Conservation (phyloP, 1,284 basidiomycete genomes). For the Coriolopsis trogii region DNA sequence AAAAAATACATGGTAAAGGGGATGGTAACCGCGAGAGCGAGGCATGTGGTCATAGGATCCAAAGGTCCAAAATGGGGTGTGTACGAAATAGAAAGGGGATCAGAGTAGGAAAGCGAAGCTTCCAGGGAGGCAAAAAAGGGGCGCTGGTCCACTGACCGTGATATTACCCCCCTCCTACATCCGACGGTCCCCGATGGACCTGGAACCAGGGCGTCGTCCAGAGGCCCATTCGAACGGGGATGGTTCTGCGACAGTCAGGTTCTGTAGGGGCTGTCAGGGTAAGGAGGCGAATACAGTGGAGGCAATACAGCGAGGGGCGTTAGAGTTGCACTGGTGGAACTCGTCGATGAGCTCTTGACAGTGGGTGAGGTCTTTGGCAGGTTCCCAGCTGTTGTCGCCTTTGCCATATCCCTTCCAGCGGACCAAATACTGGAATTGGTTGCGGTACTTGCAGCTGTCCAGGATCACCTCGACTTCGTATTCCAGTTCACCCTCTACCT, state of each 20-base stretch:
- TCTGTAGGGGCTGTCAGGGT: neutral
- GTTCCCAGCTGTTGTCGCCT: neutral
- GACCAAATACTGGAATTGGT: neutral
- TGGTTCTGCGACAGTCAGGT: neutral
- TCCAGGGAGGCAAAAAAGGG: neutral
- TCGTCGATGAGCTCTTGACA: neutral
- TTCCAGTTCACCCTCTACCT: neutral
- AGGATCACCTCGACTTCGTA: neutral
- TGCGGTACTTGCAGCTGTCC: neutral
- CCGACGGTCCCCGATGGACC: neutral
- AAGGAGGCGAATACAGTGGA: neutral
- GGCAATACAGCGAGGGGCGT: neutral
- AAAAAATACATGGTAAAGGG: neutral
- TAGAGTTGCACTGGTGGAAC: neutral
- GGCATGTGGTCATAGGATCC: neutral
- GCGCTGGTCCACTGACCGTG: neutral
- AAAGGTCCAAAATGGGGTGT: neutral
- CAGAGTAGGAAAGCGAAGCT: neutral
- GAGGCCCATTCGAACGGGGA: neutral
- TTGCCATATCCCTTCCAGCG: neutral
- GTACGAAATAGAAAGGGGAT: neutral
- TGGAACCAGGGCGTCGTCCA: neutral
- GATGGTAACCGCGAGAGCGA: neutral
- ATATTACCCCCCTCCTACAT: neutral
- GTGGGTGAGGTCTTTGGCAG: neutral